phyloP scores from a whole-genome alignment of 441 rosid species.

The Melastoma candidum region DNA sequence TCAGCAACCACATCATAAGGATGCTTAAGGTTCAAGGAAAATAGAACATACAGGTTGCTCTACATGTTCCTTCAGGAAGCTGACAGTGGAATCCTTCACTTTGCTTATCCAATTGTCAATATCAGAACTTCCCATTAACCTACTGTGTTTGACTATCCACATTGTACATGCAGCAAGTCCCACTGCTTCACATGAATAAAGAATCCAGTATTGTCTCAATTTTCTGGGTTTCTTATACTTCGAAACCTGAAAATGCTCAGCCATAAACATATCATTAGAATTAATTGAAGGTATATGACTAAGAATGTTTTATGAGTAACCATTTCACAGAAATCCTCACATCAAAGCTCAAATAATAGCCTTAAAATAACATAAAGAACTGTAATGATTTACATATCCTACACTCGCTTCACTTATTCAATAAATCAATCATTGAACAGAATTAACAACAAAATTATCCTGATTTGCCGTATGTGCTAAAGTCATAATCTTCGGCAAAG shows the following conservation, averaged over 20 bases:
- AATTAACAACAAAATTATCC: no score
- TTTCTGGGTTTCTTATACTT: slow-evolving; percentile 72
- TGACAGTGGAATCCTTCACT: slow-evolving; percentile 59
- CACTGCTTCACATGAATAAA: slow-evolving; percentile 72
- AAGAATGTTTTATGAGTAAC: no score
- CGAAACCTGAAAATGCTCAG: slow-evolving; percentile 36
- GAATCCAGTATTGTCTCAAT: slow-evolving; percentile 67
- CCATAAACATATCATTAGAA: no score
- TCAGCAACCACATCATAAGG: neutral
- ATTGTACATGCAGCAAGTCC: slow-evolving; percentile 65
- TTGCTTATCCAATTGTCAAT: slow-evolving; percentile 82
- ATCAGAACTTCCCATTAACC: slow-evolving; percentile 89
- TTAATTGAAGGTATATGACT: no score
- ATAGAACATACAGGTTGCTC: slow-evolving; percentile 74
- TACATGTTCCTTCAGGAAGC: slow-evolving; percentile 77
- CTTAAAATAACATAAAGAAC: no score
- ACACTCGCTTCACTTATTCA: no score
- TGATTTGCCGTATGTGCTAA: no score
- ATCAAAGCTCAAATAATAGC: no score
- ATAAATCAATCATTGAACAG: no score
- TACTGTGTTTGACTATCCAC: slow-evolving; percentile 85
- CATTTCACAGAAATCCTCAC: no score
- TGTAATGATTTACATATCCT: no score
- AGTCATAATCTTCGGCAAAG: no score
- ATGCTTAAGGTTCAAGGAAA: neutral